Conservation (phyloP, 2,329 filamentous ascomycete species). For the Clonostachys sp. region DNA sequence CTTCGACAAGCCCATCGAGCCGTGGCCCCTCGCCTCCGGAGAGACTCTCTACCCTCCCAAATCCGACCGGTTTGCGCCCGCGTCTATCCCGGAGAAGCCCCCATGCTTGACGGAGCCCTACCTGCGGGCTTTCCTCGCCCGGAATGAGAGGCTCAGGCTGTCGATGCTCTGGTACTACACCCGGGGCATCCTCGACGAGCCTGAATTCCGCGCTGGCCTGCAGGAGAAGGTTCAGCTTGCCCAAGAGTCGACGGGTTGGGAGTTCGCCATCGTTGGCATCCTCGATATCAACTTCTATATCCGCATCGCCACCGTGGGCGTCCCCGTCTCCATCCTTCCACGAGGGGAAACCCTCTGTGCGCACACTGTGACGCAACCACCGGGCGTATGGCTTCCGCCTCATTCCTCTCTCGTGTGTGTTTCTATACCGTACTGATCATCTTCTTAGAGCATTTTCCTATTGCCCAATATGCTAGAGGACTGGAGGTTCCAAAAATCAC, state of each 20-base stretch:
- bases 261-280: slow-evolving; percentile 37
- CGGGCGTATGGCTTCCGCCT: neutral
- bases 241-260: slow-evolving; percentile 35
- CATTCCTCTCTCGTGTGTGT: neutral
- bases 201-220: slow-evolving; percentile 29
- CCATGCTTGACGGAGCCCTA: slow-evolving; percentile 7
- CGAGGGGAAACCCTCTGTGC: neutral
- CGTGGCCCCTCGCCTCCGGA: neutral
- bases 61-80: neutral
- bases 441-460: neutral
- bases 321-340: slow-evolving; percentile 14
- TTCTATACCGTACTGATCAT: neutral
- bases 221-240: slow-evolving; percentile 35
- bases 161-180: slow-evolving; percentile 39
- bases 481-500: neutral
- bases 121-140: slow-evolving; percentile 13
- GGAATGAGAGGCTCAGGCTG: slow-evolving; percentile 19
- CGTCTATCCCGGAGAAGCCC: neutral
- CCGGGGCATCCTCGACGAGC: slow-evolving; percentile 26
- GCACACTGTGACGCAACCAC: neutral
- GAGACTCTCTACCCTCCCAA: neutral
- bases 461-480: neutral
- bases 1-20: neutral
- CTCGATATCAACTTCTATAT: slow-evolving; percentile 35
- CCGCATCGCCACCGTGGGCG: slow-evolving; percentile 32